These are phyloP conservation scores for Yarrowia osloensis DNA, from an alignment of 805 yeast genomes.

Conservation along the genomic window DNA sequence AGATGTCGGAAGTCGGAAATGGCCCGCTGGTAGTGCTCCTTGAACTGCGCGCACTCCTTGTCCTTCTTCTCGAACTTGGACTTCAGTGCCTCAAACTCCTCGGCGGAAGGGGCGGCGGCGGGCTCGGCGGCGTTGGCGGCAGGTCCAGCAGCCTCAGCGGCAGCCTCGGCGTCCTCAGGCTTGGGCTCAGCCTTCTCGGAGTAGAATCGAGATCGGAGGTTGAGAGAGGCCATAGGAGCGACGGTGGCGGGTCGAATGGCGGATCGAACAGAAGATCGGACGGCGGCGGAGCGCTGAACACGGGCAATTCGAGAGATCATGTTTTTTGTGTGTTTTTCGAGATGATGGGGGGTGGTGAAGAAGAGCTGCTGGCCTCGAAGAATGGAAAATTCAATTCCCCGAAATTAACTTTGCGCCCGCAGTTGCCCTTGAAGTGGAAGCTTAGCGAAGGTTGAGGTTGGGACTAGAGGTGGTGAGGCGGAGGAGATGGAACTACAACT, in stretches of 20 bases:
- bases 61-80: slow-evolving; percentile 56
- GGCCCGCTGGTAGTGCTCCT: slow-evolving; percentile 78
- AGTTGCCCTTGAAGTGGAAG: slow-evolving; percentile 29
- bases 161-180: slow-evolving; percentile 31
- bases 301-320: slow-evolving; percentile 25
- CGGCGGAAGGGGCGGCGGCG: slow-evolving; percentile 35
- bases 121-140: slow-evolving; percentile 22
- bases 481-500: not conserved
- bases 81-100: slow-evolving; percentile 43
- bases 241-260: slow-evolving; percentile 35
- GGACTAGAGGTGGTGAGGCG: not conserved
- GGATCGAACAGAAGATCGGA: slow-evolving; percentile 34
- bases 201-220: slow-evolving; percentile 16
- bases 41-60: slow-evolving; percentile 72
- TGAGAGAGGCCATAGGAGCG: not conserved
- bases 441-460: slow-evolving; percentile 13
- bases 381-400: slow-evolving; percentile 21
- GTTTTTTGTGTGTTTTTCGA: not conserved
- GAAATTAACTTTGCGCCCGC: not conserved
- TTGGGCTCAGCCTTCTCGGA: slow-evolving; percentile 30
- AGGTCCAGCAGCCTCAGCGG: slow-evolving; percentile 19
- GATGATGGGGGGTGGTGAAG: not conserved
- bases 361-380: not conserved
- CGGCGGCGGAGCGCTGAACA: not conserved
- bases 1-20: slow-evolving; percentile 91